Base-by-base conservation (phyloP, 2,329 filamentous ascomycete genomes). In the Lasiodiplodia gonubiensis region DNA sequence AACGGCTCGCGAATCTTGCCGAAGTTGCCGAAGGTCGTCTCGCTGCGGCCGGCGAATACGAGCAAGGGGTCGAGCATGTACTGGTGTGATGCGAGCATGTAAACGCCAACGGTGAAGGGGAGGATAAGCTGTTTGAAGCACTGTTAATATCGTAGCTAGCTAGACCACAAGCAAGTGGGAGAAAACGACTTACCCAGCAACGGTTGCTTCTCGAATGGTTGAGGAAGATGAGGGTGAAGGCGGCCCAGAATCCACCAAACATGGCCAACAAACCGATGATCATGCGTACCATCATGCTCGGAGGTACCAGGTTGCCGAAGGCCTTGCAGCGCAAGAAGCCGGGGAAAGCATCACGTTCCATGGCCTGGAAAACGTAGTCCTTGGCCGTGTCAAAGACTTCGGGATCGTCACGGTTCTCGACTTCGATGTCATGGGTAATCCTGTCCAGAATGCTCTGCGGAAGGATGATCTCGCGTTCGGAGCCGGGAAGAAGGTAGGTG, bases 271-370 rank as follows among this genome's bases (percentile, higher is more conserved):
- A 85, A 42, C 94, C 95, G 71, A 97, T 78, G 54, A 97, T 93
- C 63, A 98, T 83, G 65, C 95, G 88, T 72, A 96, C 85, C 76
- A 98, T 88, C 72, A 97, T 90, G 55, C 93, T 97, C 18, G 94
- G 89, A 3, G 94, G 95, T 33, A 99, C 94, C 16, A 99, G 86
- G 75, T 99, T 99, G 69, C 96, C 96, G 27, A 99, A 85, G 2
- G 95, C 95, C 82, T 98, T 98, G 81, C 93, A 92, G 76, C 94
- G 88, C 68, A 99, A 85, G 80, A 99, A 99, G 0, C 94, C 94
- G 0, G 96, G 95, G 77, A 97, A 99, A n/a, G 96, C 95, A 81
- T 99, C 95, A 67, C 96, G 89, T 81, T 99, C 96, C 95, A 99
- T 99, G 39, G 96, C 96, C 81, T 99, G 96, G 80, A 98, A 99